Conservation (phyloP, 345 rosid species). For the Garcia nutans region DNA sequence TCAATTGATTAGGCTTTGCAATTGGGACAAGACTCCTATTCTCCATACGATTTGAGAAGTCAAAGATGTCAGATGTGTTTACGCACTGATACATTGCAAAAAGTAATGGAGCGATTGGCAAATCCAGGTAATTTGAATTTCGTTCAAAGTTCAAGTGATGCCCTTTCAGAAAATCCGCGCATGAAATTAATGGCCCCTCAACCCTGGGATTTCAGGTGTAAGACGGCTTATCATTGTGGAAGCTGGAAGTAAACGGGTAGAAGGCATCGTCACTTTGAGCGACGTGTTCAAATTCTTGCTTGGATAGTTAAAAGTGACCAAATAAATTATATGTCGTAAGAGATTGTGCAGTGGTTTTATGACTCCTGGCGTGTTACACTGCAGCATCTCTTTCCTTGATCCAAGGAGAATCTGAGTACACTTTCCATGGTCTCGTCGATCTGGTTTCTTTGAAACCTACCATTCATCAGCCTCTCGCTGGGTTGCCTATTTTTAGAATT, state of each 20-base stretch:
- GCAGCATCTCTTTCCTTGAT: constrained; percentile 23
- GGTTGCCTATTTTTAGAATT: constrained; percentile 36
- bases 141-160: not conserved
- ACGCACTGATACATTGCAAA: constrained; percentile 30
- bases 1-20: constrained; percentile 30
- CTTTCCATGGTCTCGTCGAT: constrained; percentile 11
- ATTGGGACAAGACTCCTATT: constrained; percentile 29
- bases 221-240: constrained; percentile 35
- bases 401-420: constrained; percentile 7
- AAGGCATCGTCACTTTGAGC: constrained; percentile 32
- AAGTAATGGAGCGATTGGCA: constrained; percentile 37
- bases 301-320: constrained; percentile 26
- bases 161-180: not conserved
- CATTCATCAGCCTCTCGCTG: constrained; percentile 36
- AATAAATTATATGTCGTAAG: constrained; percentile 13
- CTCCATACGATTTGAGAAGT: constrained; percentile 24
- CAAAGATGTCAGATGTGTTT: constrained; percentile 40
- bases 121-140: constrained; percentile 25
- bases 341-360: constrained; percentile 16
- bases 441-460: constrained; percentile 20
- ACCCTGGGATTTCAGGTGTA: constrained; percentile 28
- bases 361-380: constrained; percentile 7
- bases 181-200: not conserved
- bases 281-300: constrained; percentile 36
- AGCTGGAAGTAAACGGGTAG: constrained; percentile 37